Evolutionary conservation across 1,139 yeast genomes (phyloP).

Genomic region (Zygosaccharomyces pseudobailii): DNA sequence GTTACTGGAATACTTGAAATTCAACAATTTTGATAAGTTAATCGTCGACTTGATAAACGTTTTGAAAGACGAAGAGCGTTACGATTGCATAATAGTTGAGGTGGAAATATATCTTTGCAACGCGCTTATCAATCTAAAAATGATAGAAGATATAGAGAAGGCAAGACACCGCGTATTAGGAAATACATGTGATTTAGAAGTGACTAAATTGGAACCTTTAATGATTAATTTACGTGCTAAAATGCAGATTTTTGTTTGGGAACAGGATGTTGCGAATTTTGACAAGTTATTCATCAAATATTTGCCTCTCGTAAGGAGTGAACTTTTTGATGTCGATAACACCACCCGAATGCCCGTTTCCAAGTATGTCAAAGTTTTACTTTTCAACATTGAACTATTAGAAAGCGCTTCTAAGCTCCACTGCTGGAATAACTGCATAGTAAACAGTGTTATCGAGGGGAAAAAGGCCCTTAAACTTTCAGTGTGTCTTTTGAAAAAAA

Average conservation of each 20-base stretch:
- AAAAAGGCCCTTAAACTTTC: slow-evolving; percentile 34
- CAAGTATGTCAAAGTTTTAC: slow-evolving; percentile 24
- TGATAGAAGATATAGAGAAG: slow-evolving; percentile 8
- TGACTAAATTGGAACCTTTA: slow-evolving; percentile 13
- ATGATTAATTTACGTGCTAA: slow-evolving; percentile 7
- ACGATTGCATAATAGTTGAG: slow-evolving; percentile 9
- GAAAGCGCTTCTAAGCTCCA: slow-evolving; percentile 24
- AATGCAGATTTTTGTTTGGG: slow-evolving; percentile 13
- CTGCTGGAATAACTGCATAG: slow-evolving; percentile 17
- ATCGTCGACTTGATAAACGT: slow-evolving; percentile 23
- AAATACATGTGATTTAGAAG: slow-evolving; percentile 4
- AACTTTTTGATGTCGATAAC: slow-evolving; percentile 27
- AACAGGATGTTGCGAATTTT: slow-evolving; percentile 16
- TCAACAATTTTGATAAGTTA: slow-evolving; percentile 37
- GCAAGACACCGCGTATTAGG: slow-evolving; percentile 1
- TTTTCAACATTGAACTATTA: slow-evolving; percentile 26
- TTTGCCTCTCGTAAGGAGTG: slow-evolving; percentile 16
- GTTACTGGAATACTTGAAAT: slow-evolving; percentile 38
- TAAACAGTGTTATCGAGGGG: slow-evolving; percentile 31
- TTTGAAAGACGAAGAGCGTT: slow-evolving; percentile 7
- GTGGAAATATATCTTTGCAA: slow-evolving; percentile 12
- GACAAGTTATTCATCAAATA: slow-evolving; percentile 13
- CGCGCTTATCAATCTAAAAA: slow-evolving; percentile 17
- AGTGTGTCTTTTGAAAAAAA: slow-evolving; percentile 32
- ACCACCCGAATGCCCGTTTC: slow-evolving; percentile 16